Conservation (phyloP, 2,329 filamentous ascomycete species). For the Pestalotiopsis sp. region DNA sequence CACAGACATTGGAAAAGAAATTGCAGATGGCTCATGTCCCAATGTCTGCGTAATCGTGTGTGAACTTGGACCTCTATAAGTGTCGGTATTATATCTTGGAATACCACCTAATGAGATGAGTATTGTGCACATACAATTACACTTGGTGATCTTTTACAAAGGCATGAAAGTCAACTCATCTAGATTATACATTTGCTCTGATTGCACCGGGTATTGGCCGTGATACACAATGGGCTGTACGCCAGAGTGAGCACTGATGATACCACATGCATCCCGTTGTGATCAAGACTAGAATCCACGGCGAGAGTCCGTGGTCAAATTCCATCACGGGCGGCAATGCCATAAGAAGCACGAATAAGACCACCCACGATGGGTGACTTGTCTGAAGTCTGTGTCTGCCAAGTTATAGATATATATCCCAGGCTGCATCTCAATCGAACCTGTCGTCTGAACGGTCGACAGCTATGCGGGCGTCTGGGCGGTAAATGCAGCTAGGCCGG, state of each 20-base stretch:
- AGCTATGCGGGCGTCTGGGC: background rate
- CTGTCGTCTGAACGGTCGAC: constrained; percentile 6
- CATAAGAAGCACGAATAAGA: background rate
- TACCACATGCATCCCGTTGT: too few species aligned
- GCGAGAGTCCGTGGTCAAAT: too few species aligned
- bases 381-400: constrained; percentile 2
- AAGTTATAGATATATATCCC: background rate
- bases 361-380: background rate
- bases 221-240: too few species aligned
- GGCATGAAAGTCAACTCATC: background rate
- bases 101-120: background rate
- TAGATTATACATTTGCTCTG: background rate
- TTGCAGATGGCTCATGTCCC: background rate
- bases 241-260: too few species aligned
- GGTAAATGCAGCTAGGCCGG: background rate
- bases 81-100: background rate
- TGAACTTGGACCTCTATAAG: background rate
- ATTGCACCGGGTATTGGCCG: too few species aligned
- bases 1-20: background rate
- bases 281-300: too few species aligned
- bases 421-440: background rate
- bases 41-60: background rate
- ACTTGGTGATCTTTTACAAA: background rate
- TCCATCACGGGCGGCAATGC: background rate
- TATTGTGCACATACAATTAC: background rate